Evolutionary conservation across 2,329 filamentous ascomycete species (phyloP), one percentile per base, ranked within the genome.

Genomic region (Tympanopsis confertula): DNA sequence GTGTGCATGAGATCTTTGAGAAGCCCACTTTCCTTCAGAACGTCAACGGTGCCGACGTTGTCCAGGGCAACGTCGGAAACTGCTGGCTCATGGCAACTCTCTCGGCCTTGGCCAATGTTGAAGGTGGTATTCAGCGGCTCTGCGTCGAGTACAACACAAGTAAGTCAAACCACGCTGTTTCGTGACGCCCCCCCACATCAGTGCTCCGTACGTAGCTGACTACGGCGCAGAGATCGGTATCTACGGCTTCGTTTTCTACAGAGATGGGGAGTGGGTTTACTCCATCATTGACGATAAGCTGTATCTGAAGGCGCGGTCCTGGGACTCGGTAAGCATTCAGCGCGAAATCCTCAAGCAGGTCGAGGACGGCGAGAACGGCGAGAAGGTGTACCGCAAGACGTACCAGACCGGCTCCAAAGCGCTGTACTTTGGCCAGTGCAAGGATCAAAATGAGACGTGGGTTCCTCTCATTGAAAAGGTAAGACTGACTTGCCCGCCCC

Each of bases 271-370:
- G 57, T 94, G 86, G 87, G 83, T 89, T 40, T 86, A 87, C 48
- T 87, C 84, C 41, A 88, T 94, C 43, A 78, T 94, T 41, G 87
- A 94, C 51, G 87, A 94, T 57, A 93, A 93, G 58, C 68, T 94
- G 3, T 93, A 85, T 54, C 71, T 94, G 14, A 84, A 80, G 42
- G 85, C 83, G 2, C 82, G 85, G 4, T 81, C 83, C 51, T 93
- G 86, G 63, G 84, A 93, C 45, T 83, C 85, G 22, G 80, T 77
- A 1, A 78, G 82, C 37, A 71, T 83, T 53, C 82, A 87, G 51
- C 74, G 84, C 28, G 72, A 83, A 38, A 66, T 86, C 18, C 72
- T 86, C 51, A 74, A 86, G 48, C 79, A 86, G 49, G 77, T 86
- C 35, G 82, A 86, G 22, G 22, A 26, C 51, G 74, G 81, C 39